Base-by-base conservation (phyloP, 495 filamentous ascomycete genomes). In the Hyaloscypha hepaticicola region DNA sequence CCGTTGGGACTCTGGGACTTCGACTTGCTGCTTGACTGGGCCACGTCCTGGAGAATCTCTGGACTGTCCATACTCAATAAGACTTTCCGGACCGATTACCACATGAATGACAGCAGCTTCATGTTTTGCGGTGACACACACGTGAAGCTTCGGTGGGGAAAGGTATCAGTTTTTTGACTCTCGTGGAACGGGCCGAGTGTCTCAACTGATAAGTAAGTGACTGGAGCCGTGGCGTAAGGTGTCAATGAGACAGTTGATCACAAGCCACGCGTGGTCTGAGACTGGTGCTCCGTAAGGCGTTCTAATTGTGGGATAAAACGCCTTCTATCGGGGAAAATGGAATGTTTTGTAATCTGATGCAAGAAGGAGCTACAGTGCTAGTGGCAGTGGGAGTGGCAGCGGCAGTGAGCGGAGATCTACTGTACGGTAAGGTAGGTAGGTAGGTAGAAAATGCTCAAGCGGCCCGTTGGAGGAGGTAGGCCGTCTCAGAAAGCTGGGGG, bases 161-260 rank as follows among this genome's bases (percentile, higher is more conserved):
- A 57, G 22, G 29, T 21, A 25, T 11, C 26, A 21, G 27, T 57
- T 16, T 48, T 14, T 41, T 27, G 50, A 26, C 24, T 48, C 22
- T 41, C 55, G 48, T 57, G 53, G 61, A 21, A 48, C 61, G 38
- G 38, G 31, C 51, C 61, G 61, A 33, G 22, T 63, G 61, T 63
- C 61, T 63, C 38, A 45, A 45, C 38, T 45, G 38, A 45, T 45
- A 45, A n/a, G n/a, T 45, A 45, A 16, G 38, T 45, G 38, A 45
- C 38, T 16, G 38, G 14, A 16, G 38, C 38, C 38, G 38, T 45
- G 14, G 38, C 9, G 38, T 45, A 45, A 45, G 38, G 38, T 16
- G 38, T 19, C 38, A 0, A 45, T 45, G 38, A 45, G 38, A 45
- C 1, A 45, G 38, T 45, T 45, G 38, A 45, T 45, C 38, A 45